Evolutionary conservation across 169 alveolate genomes (phyloP), one percentile per base, ranked within the genome.

Genomic region (Cryptosporidium tyzzeri): DNA sequence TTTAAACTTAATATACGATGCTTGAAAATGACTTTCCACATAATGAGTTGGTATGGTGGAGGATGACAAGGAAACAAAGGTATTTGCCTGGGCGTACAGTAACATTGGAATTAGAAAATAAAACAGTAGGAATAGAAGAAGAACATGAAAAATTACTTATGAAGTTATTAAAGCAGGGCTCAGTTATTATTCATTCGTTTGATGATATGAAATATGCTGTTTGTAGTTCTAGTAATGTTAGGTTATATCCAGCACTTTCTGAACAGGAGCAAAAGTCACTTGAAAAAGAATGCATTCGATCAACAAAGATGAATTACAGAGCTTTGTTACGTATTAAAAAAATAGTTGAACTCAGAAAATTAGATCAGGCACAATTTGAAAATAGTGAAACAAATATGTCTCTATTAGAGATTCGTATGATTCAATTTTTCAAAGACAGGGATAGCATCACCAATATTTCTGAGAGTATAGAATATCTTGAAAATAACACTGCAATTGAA

Each of bases 141-240:
- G 89, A 80, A 44, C 80, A 80, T 59, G 74, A 80, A 65, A 80
- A 80, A 37, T 3, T 80, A 26, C 26, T 80, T 21, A 80, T 35
- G 18, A 80, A 62, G 39, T 29, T 80, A 7, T 0, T 80, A 21
- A 80, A 48, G 35, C 69, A 69, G 9, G 89, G 89, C 10, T 41
- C 75, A 14, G 31, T 80, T 39, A 65, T 80, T 29, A 53, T 80
- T 16, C 55, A 80, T 45, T 80, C 89, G 7, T 80, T 80, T 39
- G 89, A 80, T 45, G 89, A 80, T 65, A 80, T 80, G 89, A 80
- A 80, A 37, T 80, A 80, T 65, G 89, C 89, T 1, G 89, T 80
- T 10, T 80, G 89, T 33, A 62, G 35, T 44, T 62, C 89, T 26
- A 48, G 75, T 39, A 80, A 80, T 67, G 89, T 80, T 10, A 80